A percentile compares a stretch with the other conserved stretches of the same genome.
Evolutionary conservation across 371 early-diverging fungal genomes (phyloP).

Genomic region (Mortierella sp.): DNA sequence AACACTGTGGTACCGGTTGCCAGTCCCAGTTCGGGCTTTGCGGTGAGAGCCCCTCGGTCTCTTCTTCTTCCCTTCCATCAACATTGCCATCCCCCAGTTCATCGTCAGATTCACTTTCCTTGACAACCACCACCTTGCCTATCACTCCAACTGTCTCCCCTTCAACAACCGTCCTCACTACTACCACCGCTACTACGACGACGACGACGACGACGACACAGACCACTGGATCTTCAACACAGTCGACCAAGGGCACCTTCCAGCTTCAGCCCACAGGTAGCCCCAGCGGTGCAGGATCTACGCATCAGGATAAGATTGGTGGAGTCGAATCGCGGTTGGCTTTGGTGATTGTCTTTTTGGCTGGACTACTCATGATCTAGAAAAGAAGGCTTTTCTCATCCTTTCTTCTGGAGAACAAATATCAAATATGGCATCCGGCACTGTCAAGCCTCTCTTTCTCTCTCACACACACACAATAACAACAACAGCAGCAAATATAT

Average conservation of each 20-base stretch:
- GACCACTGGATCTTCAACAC: background rate
- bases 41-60: too few species aligned
- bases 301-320: conserved; percentile 12
- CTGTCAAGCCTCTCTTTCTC: too few species aligned
- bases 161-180: background rate
- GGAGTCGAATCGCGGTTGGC: conserved; percentile 33
- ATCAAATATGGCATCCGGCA: too few species aligned
- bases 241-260: conserved; percentile 18
- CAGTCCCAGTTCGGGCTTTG: conserved; percentile 29
- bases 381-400: too few species aligned
- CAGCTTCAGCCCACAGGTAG: conserved; percentile 48
- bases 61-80: too few species aligned
- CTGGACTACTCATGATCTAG: conserved; percentile 28
- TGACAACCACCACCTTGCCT: background rate
- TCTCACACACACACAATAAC: background rate
- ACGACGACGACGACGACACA: background rate
- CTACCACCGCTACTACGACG: background rate
- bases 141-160: background rate
- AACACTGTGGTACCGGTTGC: conserved; percentile 40
- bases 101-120: background rate
- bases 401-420: too few species aligned
- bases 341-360: conserved; percentile 32
- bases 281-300: conserved; percentile 20
- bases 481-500: too few species aligned
- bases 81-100: background rate